These are phyloP conservation scores for Eucalyptus dawsonii DNA, from an alignment of 345 rosid species.

Conservation along the genomic window DNA sequence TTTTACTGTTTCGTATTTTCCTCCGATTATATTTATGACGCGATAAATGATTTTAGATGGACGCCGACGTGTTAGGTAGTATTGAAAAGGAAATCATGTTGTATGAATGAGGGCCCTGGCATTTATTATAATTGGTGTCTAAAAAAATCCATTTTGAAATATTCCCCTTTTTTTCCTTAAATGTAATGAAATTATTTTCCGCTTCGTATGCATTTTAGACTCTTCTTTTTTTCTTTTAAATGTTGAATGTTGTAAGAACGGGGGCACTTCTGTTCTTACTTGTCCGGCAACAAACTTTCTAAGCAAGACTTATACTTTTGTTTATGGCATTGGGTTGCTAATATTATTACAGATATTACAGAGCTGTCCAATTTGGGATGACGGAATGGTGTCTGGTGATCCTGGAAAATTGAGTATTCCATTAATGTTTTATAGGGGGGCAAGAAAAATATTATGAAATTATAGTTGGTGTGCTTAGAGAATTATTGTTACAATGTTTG, in stretches of 20 bases:
- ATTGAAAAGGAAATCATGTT: background rate
- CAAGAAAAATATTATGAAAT: background rate
- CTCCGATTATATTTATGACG: background rate
- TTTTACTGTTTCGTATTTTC: background rate
- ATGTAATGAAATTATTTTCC: background rate
- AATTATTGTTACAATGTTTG: background rate
- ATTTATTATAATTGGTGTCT: background rate
- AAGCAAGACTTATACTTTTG: background rate
- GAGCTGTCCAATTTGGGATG: background rate
- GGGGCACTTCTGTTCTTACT: background rate
- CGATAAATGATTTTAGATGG: background rate
- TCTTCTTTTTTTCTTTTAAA: background rate
- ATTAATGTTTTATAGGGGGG: background rate
- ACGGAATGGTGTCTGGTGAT: background rate
- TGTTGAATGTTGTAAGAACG: background rate
- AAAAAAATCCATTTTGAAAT: background rate
- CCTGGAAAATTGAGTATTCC: background rate
- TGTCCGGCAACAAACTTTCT: background rate
- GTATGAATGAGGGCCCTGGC: background rate
- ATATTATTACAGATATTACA: background rate
- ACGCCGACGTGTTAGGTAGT: background rate
- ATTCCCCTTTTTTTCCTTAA: background rate
- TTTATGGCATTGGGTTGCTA: background rate
- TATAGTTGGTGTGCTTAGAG: background rate
- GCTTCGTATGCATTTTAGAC: background rate